Evolutionary conservation across 2,329 filamentous ascomycete genomes (phyloP).

Genomic region (Cryphonectria nitschkei): DNA sequence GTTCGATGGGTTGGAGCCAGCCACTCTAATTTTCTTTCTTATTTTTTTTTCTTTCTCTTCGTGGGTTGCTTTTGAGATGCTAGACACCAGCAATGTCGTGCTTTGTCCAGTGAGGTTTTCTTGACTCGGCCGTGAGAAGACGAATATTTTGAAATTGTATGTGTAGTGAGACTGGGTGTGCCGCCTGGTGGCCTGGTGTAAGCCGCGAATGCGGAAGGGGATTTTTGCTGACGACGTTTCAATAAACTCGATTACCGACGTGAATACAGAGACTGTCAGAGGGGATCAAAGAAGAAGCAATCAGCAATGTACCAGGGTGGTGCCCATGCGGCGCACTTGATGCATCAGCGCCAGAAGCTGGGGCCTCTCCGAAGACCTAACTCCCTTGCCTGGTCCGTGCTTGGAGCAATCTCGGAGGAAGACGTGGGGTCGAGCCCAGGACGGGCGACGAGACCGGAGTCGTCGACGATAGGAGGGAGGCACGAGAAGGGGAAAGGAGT

Average conservation of each 20-base stretch:
- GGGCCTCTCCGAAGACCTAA: neutral
- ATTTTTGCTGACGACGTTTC: neutral
- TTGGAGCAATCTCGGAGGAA: neutral
- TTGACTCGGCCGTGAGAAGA: neutral
- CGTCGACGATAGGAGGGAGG: neutral
- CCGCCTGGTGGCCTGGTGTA: constrained; percentile 6
- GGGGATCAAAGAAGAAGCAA: neutral
- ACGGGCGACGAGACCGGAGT: neutral
- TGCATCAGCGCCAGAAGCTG: neutral
- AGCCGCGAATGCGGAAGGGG: constrained; percentile 8
- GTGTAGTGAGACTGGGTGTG: neutral
- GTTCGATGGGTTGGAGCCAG: neutral
- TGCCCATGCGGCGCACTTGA: neutral
- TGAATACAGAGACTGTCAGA: no score
- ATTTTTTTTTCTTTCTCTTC: no score
- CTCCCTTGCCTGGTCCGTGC: constrained; percentile 9
- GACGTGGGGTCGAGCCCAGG: neutral
- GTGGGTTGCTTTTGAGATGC: neutral
- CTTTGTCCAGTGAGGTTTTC: neutral
- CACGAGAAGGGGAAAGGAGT: neutral
- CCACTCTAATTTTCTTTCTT: neutral
- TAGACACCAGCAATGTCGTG: neutral
- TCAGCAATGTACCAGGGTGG: neutral
- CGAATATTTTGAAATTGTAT: neutral
- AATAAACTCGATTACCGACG: neutral